Evolutionary conservation across 2,329 filamentous ascomycete genomes (phyloP).

Genomic region (Beauveria rudraprayagi): DNA sequence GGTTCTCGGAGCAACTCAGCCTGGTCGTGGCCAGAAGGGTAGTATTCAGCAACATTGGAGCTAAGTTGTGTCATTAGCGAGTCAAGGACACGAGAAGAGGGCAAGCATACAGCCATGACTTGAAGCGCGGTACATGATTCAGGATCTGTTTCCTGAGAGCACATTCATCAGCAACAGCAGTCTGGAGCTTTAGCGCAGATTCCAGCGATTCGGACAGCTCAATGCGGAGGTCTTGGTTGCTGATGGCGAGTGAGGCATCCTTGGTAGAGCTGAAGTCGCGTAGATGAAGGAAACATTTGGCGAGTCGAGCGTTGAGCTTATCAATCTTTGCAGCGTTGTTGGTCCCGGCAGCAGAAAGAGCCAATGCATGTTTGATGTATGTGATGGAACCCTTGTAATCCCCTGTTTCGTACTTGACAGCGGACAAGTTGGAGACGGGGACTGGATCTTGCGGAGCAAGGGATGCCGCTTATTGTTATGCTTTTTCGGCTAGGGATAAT

Average conservation of each 20-base stretch:
- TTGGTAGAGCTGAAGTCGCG: constrained; percentile 11
- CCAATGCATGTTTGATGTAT: constrained; percentile 14
- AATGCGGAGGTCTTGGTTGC: background rate
- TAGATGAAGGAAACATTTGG: constrained; percentile 16
- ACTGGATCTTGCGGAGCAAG: constrained; percentile 4
- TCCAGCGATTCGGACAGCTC: background rate
- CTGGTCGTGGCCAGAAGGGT: background rate
- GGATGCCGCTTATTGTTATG: constrained; percentile 1
- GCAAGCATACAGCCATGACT: background rate
- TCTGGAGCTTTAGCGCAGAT: background rate
- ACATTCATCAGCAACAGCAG: background rate
- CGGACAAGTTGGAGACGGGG: constrained; percentile 7
- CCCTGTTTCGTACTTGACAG: constrained; percentile 7
- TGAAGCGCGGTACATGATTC: background rate
- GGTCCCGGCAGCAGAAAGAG: constrained; percentile 1
- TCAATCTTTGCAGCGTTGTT: constrained; percentile 10
- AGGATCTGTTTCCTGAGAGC: background rate
- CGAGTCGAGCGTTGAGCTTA: constrained; percentile 14
- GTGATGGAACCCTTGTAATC: constrained; percentile 6
- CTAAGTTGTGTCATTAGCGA: background rate
- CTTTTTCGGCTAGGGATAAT: background rate
- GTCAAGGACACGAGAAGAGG: too few species aligned
- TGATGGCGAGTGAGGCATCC: constrained; percentile 3
- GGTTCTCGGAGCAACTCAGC: background rate
- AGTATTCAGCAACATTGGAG: background rate